A percentile compares a stretch with the other conserved stretches of the same genome.
These are phyloP conservation scores for Penicillium aurantiogriseum DNA, from an alignment of 2,329 filamentous ascomycete genomes.

Conservation along the genomic window DNA sequence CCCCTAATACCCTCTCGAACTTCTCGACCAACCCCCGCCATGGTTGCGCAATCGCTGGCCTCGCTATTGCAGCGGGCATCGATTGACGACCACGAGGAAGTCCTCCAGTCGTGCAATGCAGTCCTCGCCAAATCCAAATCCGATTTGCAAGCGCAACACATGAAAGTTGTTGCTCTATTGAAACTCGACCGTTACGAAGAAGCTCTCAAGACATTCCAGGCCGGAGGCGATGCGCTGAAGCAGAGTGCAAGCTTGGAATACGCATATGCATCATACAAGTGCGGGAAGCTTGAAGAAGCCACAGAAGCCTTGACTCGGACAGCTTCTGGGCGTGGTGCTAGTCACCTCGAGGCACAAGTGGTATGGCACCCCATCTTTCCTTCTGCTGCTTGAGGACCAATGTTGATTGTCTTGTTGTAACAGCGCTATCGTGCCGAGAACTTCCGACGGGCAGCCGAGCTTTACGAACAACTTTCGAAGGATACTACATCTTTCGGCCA, in stretches of 20 bases:
- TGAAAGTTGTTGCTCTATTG: constrained; percentile 59
- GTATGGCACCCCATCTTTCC: constrained; percentile 39
- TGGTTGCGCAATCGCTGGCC: constrained; percentile 50
- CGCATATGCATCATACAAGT: constrained; percentile 64
- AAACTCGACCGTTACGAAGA: constrained; percentile 65
- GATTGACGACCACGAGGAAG: constrained; percentile 62
- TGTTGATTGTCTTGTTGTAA: not conserved
- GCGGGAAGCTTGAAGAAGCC: constrained; percentile 55
- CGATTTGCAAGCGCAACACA: constrained; percentile 57
- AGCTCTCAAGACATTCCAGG: constrained; percentile 56
- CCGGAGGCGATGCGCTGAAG: constrained; percentile 54
- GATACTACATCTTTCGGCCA: constrained; percentile 41
- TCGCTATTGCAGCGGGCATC: constrained; percentile 57
- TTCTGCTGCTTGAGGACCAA: not conserved
- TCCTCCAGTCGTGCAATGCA: constrained; percentile 58
- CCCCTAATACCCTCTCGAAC: not conserved
- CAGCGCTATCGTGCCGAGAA: constrained; percentile 59
- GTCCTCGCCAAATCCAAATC: constrained; percentile 57
- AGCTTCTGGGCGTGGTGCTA: constrained; percentile 50
- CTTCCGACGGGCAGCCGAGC: constrained; percentile 53
- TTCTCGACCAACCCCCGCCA: constrained; percentile 29
- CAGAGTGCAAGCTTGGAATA: constrained; percentile 57
- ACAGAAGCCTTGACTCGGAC: constrained; percentile 49
- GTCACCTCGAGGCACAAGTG: constrained; percentile 62
- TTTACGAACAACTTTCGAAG: constrained; percentile 54